Evolutionary conservation across 2,329 filamentous ascomycete genomes (phyloP).

Genomic region (Scytalidium lignicola): DNA sequence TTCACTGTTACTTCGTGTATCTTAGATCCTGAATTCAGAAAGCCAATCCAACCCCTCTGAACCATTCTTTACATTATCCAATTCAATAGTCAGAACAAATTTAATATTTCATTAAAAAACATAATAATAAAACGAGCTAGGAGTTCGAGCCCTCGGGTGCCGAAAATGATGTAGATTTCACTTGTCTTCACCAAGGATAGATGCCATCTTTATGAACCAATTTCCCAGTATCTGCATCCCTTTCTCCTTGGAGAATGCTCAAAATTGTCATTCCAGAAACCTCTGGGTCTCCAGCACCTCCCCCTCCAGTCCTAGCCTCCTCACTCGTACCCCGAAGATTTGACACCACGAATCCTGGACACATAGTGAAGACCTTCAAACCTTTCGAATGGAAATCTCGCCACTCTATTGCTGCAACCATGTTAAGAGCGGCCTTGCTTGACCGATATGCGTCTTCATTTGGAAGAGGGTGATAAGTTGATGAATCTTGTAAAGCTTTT

Average conservation of each 20-base stretch:
- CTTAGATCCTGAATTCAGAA: no score
- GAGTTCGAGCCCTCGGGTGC: no score
- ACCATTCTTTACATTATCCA: no score
- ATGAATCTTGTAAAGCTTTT: not conserved
- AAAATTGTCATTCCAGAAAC: constrained; percentile 32
- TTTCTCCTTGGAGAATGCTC: constrained; percentile 17
- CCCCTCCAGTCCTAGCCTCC: constrained; percentile 15
- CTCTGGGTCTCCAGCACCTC: constrained; percentile 25
- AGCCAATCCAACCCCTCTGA: no score
- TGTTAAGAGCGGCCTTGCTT: constrained; percentile 12
- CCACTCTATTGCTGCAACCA: constrained; percentile 14
- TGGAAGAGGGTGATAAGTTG: not conserved
- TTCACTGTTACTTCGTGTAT: no score
- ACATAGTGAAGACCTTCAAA: constrained; percentile 22
- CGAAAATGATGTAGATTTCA: no score
- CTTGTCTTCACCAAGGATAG: constrained; percentile 11
- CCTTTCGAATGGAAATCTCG: constrained; percentile 2
- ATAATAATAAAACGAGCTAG: no score
- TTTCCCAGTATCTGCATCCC: constrained; percentile 14
- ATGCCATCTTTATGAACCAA: constrained; percentile 13
- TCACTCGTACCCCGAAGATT: constrained; percentile 25
- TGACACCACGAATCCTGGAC: constrained; percentile 26
- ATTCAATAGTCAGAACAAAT: no score
- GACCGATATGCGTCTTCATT: constrained; percentile 6
- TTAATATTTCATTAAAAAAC: no score